Evolutionary conservation across 2,329 filamentous ascomycete species (phyloP), one percentile per base, ranked within the genome.

Genomic region (Fusarium sp.): DNA sequence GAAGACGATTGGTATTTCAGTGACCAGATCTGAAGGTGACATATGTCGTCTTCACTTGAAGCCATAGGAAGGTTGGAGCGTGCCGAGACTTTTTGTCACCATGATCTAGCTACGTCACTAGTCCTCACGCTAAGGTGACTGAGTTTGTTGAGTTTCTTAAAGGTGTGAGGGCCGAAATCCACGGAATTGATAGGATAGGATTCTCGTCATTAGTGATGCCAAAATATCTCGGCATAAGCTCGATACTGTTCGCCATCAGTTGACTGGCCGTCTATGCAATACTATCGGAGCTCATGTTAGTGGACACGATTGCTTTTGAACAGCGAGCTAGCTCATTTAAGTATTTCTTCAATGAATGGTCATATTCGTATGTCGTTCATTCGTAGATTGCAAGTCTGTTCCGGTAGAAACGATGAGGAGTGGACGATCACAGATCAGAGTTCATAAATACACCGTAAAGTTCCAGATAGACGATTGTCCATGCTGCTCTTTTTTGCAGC

Each of bases 121-220:
- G 51, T 21, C n/a, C n/a, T 14, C 5, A 4, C 61, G 59, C 51
- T 46, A 64, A 22, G 22, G 24, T 64, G 34, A 4, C 51, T 31
- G 59, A 45, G 19, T 64, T 64, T 57, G 39, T 33, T 34, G 33
- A 24, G 44, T 59, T 47, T 59, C 17, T 3, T n/a, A 24, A n/a
- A 5, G 15, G 17, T 4, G 11, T 33, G 19, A 33, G 22, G 17
- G 39, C 36, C 10, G 11, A 10, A 31, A 31, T 31, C 10, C 28
- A 31, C 10, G 10, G 28, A 13, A 31, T 13, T 31, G 9, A 11
- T 13, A 13, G 5, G 28, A 31, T 31, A 31, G 3, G 13, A 31
- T 10, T 31, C 10, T 31, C 28, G 28, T 11, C 28, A 10, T 11
- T 31, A 11, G 10, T 4, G 3, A 31, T 31, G 10, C 28, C 28